Conservation (phyloP, 129 eudicot genomes). For the Centella asiatica region DNA sequence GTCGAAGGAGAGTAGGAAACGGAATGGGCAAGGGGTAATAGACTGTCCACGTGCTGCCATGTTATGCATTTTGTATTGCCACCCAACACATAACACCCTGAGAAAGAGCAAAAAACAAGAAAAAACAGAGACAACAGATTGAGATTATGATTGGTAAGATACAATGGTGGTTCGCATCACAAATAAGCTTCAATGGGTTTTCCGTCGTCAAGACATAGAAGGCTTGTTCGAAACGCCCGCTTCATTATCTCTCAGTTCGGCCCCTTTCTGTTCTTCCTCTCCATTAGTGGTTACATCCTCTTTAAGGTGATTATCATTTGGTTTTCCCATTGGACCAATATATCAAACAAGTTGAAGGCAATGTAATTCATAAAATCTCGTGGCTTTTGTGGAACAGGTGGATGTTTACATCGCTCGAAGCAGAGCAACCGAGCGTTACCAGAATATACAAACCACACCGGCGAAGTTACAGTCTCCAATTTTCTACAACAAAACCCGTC, state of each 20-base stretch:
- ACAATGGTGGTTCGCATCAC: constrained; percentile 3
- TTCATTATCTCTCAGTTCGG: constrained; percentile 18
- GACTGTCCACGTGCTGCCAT: constrained; percentile 5
- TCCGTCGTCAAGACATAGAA: constrained; percentile 2
- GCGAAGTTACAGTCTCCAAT: background rate
- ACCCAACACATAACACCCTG: too few relatives aligned
- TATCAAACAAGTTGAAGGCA: background rate
- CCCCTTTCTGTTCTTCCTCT: constrained; percentile 29
- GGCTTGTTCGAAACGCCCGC: constrained; percentile 11
- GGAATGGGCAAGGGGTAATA: background rate
- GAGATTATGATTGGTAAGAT: background rate
- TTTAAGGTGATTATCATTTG: constrained; percentile 16
- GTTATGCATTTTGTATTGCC: background rate
- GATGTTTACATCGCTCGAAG: constrained; percentile 12
- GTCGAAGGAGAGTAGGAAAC: background rate
- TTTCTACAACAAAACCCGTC: background rate
- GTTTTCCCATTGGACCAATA: background rate
- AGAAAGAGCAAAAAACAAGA: background rate
- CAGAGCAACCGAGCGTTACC: constrained; percentile 3
- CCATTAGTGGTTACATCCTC: constrained; percentile 24
- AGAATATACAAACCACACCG: constrained; percentile 3
- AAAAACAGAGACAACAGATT: background rate
- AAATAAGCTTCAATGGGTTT: background rate
- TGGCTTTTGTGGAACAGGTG: background rate
- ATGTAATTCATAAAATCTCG: too few relatives aligned